Conservation (phyloP, 208 protist genomes). For the Trypanosoma melophagium region DNA sequence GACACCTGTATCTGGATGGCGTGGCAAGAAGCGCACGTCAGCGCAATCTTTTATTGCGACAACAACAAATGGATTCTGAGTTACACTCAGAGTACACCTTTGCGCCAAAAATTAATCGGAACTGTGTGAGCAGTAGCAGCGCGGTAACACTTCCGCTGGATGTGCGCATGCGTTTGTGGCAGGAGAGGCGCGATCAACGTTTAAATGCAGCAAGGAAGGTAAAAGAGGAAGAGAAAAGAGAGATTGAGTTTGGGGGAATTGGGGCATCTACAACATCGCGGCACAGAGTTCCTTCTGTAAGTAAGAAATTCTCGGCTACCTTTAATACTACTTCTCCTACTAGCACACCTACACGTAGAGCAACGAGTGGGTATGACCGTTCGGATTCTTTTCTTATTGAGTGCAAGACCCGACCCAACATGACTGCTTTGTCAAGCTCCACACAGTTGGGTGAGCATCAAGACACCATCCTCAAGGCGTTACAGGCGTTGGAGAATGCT, state of each 20-base stretch:
- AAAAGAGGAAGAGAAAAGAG: not conserved
- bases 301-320: not conserved
- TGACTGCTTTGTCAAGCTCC: too few relatives aligned
- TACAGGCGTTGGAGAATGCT: slow-evolving; percentile 23
- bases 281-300: not conserved
- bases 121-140: not conserved
- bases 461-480: slow-evolving; percentile 17
- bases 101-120: slow-evolving; percentile 21
- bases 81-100: slow-evolving; percentile 20
- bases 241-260: not conserved
- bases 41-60: not conserved
- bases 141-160: slow-evolving; percentile 7
- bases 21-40: not conserved
- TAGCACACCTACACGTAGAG: not conserved
- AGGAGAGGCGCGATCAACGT: slow-evolving; percentile 16
- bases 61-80: not conserved
- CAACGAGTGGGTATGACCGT: not conserved
- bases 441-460: not conserved
- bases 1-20: slow-evolving; percentile 14
- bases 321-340: too few relatives aligned
- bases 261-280: not conserved
- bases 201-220: slow-evolving; percentile 4
- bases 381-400: not conserved
- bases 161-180: slow-evolving; percentile 25
- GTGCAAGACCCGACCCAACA: too few relatives aligned